A percentile compares a stretch with the other conserved stretches of the same genome.
phyloP scores from a whole-genome alignment of 352 stramenopile species.

The Globisporangium yorkense region DNA sequence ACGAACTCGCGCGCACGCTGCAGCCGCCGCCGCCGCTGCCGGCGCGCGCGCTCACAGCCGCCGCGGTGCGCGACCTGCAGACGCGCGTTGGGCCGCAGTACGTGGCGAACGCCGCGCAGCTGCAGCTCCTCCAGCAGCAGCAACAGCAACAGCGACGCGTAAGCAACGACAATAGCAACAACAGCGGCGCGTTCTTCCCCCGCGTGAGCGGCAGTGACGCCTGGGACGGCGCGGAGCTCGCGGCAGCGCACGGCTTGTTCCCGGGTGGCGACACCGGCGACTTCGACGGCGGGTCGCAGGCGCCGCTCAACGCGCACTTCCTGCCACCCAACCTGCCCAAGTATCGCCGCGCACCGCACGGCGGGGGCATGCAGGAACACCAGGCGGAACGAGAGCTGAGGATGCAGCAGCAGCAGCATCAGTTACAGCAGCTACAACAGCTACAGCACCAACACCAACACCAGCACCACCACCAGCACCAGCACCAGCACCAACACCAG shows the following conservation, averaged over 20 bases:
- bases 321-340: constrained; percentile 5
- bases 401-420: constrained; percentile 22
- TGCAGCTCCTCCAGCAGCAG: constrained; percentile 13
- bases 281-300: background rate
- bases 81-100: constrained; percentile 11
- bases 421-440: constrained; percentile 20
- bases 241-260: background rate
- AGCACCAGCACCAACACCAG: constrained; percentile 20
- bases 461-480: constrained; percentile 21
- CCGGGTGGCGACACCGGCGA: background rate
- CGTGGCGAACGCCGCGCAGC: constrained; percentile 8
- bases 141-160: constrained; percentile 6
- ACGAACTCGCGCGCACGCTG: constrained; percentile 11
- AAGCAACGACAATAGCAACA: constrained; percentile 7
- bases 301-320: constrained; percentile 6
- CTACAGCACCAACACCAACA: constrained; percentile 24
- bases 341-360: constrained; percentile 2
- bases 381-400: background rate
- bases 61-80: constrained; percentile 9
- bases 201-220: background rate
- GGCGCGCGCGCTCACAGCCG: constrained; percentile 2
- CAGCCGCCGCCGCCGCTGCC: constrained; percentile 3
- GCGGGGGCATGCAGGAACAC: constrained; percentile 1
- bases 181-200: background rate
- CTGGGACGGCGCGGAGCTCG: background rate